phyloP scores from a whole-genome alignment of 2,329 filamentous ascomycete species.

The Berkeleyomyces rouxiae region DNA sequence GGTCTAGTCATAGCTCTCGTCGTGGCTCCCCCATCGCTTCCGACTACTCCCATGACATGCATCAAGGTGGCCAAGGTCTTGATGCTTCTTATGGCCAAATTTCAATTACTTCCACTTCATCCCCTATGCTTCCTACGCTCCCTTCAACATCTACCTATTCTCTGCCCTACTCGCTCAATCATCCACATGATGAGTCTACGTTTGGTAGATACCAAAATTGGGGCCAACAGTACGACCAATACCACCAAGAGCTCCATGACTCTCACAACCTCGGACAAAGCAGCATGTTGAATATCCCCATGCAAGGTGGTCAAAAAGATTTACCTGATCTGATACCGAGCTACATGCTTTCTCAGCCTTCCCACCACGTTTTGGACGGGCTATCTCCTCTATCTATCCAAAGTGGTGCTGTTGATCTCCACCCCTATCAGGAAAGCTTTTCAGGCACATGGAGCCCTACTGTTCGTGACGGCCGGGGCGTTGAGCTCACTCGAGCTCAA shows the following conservation, averaged over 20 bases:
- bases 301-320: neutral
- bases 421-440: neutral
- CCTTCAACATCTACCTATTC: neutral
- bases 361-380: neutral
- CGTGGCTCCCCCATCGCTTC: neutral
- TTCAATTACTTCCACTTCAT: neutral
- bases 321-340: neutral
- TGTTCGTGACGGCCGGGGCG: constrained; percentile 4
- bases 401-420: neutral
- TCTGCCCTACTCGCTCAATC: neutral
- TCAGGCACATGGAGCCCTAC: neutral
- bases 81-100: neutral
- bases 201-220: no score
- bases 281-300: neutral
- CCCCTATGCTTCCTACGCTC: neutral
- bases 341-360: neutral
- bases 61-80: neutral
- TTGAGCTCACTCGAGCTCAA: constrained; percentile 2
- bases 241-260: neutral
- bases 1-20: neutral
- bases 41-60: neutral
- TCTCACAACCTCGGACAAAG: neutral
- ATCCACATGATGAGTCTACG: neutral
- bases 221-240: neutral
- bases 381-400: neutral